Base-by-base conservation (phyloP, 106 monocot genomes). In the Dendrobium chrysotoxum region DNA sequence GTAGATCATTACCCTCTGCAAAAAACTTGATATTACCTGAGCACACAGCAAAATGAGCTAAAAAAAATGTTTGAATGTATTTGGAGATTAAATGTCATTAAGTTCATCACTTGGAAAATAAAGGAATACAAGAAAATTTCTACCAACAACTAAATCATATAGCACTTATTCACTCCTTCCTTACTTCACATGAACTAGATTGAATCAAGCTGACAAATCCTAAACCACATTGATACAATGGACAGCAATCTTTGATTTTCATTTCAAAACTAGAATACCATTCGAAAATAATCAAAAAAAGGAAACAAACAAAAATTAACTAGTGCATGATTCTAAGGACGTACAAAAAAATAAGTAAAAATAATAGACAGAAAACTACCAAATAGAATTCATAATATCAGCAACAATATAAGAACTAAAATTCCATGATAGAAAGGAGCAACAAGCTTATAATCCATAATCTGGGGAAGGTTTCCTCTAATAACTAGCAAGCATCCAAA, bases 1-100 rank as follows among this genome's bases (percentile, higher is more conserved):
- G 41, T 74, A 42, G 21, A 40, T 20, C 40, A 74, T 20, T 21
- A 17, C 41, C 39, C n/a, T 74, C 74, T 74, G 74, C 74, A 74
- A 74, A 74, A 74, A 40, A 35, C 41, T 21, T 74, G 74, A 42
- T 74, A 42, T 42, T 74, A 42, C 74, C 74, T 74, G 74, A 74
- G 74, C 41, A 74, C 6, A 74, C 71, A 74, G 41, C 26, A 74
- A 42, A 72, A 74, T 74, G 18, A 42, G 38, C 74, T 74, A 61
- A 41, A 41, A 73, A n/a, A n/a, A 74, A 74, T 9, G n/a, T 42
- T 42, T 42, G 35, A 71, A 31, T 38, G 1, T 41, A 70, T 70
- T 70, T 70, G 31, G 23, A 16, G 70, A 28, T 30, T 16, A 70
- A 70, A 70, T 70, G 28, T 20, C 70, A 30, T 28, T 70, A 30